phyloP scores from a whole-genome alignment of 306 rosid species.

The Pyrus communis region DNA sequence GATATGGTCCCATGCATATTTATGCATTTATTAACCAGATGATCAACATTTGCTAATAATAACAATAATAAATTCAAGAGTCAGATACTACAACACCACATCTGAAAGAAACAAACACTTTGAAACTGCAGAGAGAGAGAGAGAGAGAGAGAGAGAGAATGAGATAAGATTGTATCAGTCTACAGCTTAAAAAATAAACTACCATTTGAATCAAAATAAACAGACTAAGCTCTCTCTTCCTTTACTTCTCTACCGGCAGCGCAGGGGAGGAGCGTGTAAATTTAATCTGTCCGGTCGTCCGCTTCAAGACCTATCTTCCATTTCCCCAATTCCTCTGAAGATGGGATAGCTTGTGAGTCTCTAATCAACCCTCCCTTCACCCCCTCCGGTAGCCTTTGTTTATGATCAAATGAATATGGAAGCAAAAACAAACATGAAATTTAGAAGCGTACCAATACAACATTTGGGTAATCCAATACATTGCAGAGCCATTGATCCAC shows the following conservation, averaged over 20 bases:
- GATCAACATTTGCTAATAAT: slow-evolving; percentile 44
- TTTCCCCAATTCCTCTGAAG: slow-evolving; percentile 22
- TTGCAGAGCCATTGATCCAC: slow-evolving; percentile 20
- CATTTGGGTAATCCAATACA: slow-evolving; percentile 32
- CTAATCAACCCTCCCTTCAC: slow-evolving; percentile 20
- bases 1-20: slow-evolving; percentile 48
- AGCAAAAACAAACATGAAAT: slow-evolving; percentile 41
- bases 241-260: slow-evolving; percentile 34
- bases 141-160: background rate
- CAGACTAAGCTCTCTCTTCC: slow-evolving; percentile 28
- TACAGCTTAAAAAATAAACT: slow-evolving; percentile 52
- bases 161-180: slow-evolving; percentile 13
- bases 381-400: slow-evolving; percentile 29
- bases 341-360: slow-evolving; percentile 16
- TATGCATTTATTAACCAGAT: slow-evolving; percentile 72
- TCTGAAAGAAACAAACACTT: slow-evolving; percentile 36
- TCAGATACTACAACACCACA: slow-evolving; percentile 58
- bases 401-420: slow-evolving; percentile 52
- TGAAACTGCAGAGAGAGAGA: slow-evolving; percentile 21
- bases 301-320: slow-evolving; percentile 22
- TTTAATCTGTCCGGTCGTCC: slow-evolving; percentile 29
- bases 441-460: slow-evolving; percentile 40
- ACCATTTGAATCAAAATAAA: slow-evolving; percentile 50
- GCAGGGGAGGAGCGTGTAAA: slow-evolving; percentile 21
- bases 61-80: slow-evolving; percentile 60